Evolutionary conservation across 192 early-diverging fungal species (phyloP).

Genomic region (Diversispora eburnea): DNA sequence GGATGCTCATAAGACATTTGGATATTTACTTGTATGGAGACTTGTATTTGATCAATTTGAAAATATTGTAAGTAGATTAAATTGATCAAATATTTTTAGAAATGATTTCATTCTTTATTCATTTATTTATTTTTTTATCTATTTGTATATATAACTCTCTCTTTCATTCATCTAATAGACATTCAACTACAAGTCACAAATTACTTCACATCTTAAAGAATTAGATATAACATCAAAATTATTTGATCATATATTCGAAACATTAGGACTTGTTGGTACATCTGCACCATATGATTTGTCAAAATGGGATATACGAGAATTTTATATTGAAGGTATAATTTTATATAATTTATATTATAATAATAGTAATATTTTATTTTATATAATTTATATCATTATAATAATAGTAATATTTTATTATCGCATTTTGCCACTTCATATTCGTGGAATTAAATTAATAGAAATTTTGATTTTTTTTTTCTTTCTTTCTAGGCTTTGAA

Average conservation of each 20-base stretch:
- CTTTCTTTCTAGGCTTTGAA: conserved; percentile 44
- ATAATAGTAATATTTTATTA: too few relatives aligned
- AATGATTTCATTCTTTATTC: not conserved
- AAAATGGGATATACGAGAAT: conserved; percentile 63
- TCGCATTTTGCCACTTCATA: not conserved
- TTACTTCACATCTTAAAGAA: conserved; percentile 56
- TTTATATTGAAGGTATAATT: conserved; percentile 57
- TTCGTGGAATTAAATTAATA: not conserved
- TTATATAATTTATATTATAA: too few relatives aligned
- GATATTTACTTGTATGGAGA: conserved; percentile 72
- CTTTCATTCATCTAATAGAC: conserved; percentile 45
- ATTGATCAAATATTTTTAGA: too few relatives aligned
- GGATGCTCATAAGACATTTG: conserved; percentile 43
- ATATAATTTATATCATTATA: too few relatives aligned
- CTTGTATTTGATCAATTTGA: conserved; percentile 73
- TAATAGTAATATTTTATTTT: too few relatives aligned
- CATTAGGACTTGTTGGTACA: conserved; percentile 53
- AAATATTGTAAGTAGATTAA: conserved; percentile 56
- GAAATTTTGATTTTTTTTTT: not conserved
- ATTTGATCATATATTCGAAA: conserved; percentile 57
- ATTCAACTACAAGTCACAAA: conserved; percentile 54
- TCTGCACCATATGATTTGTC: conserved; percentile 59
- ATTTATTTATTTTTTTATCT: not conserved
- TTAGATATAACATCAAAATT: conserved; percentile 48
- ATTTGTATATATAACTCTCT: not conserved